These are phyloP conservation scores for Zymoseptoria pseudotritici DNA, from an alignment of 2,329 filamentous ascomycete genomes.

Conservation along the genomic window DNA sequence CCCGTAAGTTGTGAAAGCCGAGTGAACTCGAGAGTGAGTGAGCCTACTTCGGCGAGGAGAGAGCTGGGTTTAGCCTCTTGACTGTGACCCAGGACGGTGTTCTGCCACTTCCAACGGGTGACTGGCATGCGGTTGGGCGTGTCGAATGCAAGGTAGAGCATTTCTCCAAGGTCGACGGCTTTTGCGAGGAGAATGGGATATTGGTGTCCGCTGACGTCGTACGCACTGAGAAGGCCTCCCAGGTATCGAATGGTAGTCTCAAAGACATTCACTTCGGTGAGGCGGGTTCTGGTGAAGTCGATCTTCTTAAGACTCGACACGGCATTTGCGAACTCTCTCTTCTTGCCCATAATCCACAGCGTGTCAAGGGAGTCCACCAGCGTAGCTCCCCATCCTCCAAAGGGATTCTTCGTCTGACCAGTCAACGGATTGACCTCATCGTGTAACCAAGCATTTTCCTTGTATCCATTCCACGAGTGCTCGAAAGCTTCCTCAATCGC, in stretches of 20 bases:
- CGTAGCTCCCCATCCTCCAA: conserved; percentile 87
- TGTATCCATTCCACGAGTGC: conserved; percentile 78
- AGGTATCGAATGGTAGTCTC: conserved; percentile 67
- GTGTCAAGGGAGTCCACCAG: conserved; percentile 70
- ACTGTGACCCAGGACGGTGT: conserved; percentile 21
- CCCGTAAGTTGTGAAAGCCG: conserved; percentile 56
- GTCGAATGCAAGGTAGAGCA: conserved; percentile 61
- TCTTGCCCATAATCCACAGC: conserved; percentile 65
- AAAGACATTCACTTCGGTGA: conserved; percentile 55
- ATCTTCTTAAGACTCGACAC: conserved; percentile 52
- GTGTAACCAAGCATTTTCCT: conserved; percentile 69
- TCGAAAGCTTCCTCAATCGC: conserved; percentile 67
- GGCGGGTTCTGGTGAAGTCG: conserved; percentile 51
- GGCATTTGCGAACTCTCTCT: conserved; percentile 58
- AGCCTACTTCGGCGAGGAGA: conserved; percentile 49
- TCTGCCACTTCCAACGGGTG: conserved; percentile 50
- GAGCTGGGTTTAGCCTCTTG: conserved; percentile 30
- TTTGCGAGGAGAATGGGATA: conserved; percentile 49
- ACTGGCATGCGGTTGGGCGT: conserved; percentile 62
- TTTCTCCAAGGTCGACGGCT: conserved; percentile 55
- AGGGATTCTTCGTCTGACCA: conserved; percentile 56
- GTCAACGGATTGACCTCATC: conserved; percentile 68
- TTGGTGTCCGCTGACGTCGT: conserved; percentile 52
- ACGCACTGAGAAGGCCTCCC: conserved; percentile 61
- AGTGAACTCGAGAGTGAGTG: conserved; percentile 56